phyloP scores from a whole-genome alignment of 2,329 filamentous ascomycete species.

The Sclerotinia minor region DNA sequence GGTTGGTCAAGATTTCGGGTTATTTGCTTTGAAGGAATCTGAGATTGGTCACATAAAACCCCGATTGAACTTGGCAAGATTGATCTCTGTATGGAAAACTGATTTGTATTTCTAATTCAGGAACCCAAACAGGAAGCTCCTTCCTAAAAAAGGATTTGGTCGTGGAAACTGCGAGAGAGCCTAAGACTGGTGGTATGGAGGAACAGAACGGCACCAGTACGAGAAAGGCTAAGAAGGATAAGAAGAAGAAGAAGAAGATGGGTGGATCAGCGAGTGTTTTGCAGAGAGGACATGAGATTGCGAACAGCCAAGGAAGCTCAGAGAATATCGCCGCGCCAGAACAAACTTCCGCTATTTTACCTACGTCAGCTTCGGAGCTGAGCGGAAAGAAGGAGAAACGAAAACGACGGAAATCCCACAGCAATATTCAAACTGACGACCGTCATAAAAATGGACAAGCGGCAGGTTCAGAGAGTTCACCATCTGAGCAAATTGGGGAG shows the following conservation, averaged over 20 bases:
- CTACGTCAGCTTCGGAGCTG: not conserved
- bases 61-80: not conserved
- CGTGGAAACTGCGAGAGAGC: not conserved
- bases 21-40: not conserved
- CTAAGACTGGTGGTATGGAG: not conserved
- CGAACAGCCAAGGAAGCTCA: not conserved
- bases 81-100: not conserved
- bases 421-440: not conserved
- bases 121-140: not conserved
- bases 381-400: conserved; percentile 10
- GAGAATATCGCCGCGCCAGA: conserved; percentile 2
- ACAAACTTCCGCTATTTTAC: not conserved
- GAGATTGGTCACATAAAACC: not conserved
- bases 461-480: not conserved
- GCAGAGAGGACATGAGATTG: conserved; percentile 10
- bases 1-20: conserved; percentile 6
- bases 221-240: conserved; percentile 9
- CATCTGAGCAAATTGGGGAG: not conserved
- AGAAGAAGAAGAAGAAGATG: conserved; percentile 14
- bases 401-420: not conserved
- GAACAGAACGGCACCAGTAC: not conserved
- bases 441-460: not conserved
- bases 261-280: conserved; percentile 17
- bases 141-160: not conserved
- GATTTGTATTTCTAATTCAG: not conserved